Percentiles rank a stretch among this genome's conserved stretches.
Conservation (phyloP, 139 green algal genomes). For the Auxenochlorella pyrenoidosa region DNA sequence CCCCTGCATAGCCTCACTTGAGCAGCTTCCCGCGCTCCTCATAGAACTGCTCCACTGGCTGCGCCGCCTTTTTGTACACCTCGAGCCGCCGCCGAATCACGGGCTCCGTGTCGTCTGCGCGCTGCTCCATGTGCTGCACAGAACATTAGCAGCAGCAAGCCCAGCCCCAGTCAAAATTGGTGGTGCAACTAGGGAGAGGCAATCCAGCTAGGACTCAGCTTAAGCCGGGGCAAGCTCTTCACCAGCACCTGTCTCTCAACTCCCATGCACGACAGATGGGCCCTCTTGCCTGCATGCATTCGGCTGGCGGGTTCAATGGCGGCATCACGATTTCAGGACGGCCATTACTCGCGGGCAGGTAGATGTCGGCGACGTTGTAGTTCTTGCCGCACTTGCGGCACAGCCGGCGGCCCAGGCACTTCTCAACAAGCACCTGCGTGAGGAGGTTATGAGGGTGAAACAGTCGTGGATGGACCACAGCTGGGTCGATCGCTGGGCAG, state of each 20-base stretch:
- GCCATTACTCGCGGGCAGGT: slow-evolving; percentile 67
- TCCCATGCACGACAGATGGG: too few relatives aligned
- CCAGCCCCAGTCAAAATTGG: background rate
- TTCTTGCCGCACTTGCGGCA: slow-evolving; percentile 92
- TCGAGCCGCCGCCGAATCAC: slow-evolving; percentile 86
- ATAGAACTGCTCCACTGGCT: slow-evolving; percentile 93
- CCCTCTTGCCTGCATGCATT: slow-evolving; percentile 68
- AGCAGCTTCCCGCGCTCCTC: slow-evolving; percentile 44
- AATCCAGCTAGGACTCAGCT: too few relatives aligned
- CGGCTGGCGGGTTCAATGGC: slow-evolving; percentile 78
- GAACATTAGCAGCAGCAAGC: slow-evolving; percentile 76
- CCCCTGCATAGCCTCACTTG: background rate
- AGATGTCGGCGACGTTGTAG: slow-evolving; percentile 98
- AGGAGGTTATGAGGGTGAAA: background rate
- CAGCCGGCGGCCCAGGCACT: slow-evolving; percentile 90
- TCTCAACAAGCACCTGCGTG: slow-evolving; percentile 86
- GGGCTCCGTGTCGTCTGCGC: slow-evolving; percentile 89
- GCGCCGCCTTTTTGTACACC: slow-evolving; percentile 78
- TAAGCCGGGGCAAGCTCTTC: too few relatives aligned
- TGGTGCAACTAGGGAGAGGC: background rate
- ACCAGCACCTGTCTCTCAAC: too few relatives aligned
- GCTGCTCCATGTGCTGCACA: slow-evolving; percentile 76
- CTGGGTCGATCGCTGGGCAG: too few relatives aligned
- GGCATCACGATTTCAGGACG: slow-evolving; percentile 91
- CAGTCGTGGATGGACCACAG: background rate